These are phyloP conservation scores for Penicillium sp. DNA, from an alignment of 2,329 filamentous ascomycete species.

Conservation along the genomic window DNA sequence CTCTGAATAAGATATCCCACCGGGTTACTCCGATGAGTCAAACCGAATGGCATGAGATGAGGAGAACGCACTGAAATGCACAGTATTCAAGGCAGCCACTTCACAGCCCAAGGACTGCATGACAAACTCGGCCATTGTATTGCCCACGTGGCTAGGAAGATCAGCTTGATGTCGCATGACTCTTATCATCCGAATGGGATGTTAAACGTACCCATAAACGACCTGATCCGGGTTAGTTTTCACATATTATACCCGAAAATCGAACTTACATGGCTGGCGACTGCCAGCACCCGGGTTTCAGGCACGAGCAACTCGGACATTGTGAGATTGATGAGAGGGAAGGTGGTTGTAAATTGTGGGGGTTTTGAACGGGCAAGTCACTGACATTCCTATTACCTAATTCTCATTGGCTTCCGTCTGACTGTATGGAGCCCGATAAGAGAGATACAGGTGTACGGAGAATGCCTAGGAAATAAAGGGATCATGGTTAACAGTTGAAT, in stretches of 20 bases:
- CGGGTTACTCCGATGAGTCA: not conserved
- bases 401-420: not conserved
- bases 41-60: not conserved
- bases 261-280: constrained; percentile 83
- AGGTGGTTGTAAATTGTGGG: not conserved
- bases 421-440: not conserved
- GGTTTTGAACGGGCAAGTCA: not conserved
- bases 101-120: constrained; percentile 94
- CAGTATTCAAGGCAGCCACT: constrained; percentile 90
- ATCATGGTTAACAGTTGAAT: no score
- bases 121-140: constrained; percentile 93
- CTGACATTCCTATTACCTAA: constrained; percentile 7
- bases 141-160: constrained; percentile 82
- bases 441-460: not conserved
- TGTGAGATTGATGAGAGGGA: constrained; percentile 5
- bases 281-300: constrained; percentile 73
- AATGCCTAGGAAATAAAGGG: no score
- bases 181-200: not conserved
- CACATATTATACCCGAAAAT: constrained; percentile 32
- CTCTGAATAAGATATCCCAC: not conserved
- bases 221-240: constrained; percentile 26
- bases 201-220: constrained; percentile 33
- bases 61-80: constrained; percentile 82
- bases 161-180: constrained; percentile 1
- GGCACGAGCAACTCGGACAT: constrained; percentile 50